These are phyloP conservation scores for Wickerhamiella sergipiensis DNA, from an alignment of 805 yeast species.

Conservation along the genomic window DNA sequence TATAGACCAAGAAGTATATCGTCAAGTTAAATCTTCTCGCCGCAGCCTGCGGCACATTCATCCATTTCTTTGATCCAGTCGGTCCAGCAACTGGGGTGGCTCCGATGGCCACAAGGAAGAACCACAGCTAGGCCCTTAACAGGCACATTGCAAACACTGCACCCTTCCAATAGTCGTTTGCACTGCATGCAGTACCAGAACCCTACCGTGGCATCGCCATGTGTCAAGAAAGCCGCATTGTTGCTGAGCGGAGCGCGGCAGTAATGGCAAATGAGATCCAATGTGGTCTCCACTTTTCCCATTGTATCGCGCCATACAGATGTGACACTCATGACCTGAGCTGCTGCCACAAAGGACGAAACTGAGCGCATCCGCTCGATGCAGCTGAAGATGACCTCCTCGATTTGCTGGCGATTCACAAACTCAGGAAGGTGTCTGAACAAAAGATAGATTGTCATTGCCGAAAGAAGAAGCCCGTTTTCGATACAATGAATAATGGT, in stretches of 20 bases:
- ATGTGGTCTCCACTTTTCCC: slow-evolving; percentile 23
- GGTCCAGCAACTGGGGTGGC: slow-evolving; percentile 68
- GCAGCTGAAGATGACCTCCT: slow-evolving; percentile 12
- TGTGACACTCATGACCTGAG: slow-evolving; percentile 30
- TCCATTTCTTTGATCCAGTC: slow-evolving; percentile 60
- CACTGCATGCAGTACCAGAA: slow-evolving; percentile 81
- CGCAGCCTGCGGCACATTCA: slow-evolving; percentile 76
- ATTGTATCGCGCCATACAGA: slow-evolving; percentile 3
- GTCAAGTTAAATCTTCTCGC: slow-evolving; percentile 17
- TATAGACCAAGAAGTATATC: no score
- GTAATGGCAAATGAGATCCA: slow-evolving; percentile 34
- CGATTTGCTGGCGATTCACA: slow-evolving; percentile 3
- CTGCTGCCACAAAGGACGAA: slow-evolving; percentile 37
- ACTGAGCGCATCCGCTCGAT: slow-evolving; percentile 8
- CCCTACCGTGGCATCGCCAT: slow-evolving; percentile 35
- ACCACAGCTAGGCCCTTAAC: slow-evolving; percentile 52
- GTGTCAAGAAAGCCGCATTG: slow-evolving; percentile 17
- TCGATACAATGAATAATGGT: slow-evolving; percentile 4
- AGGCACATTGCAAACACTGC: slow-evolving; percentile 67
- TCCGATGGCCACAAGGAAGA: slow-evolving; percentile 72
- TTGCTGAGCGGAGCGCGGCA: slow-evolving; percentile 24
- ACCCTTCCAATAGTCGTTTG: slow-evolving; percentile 43
- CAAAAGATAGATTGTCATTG: slow-evolving; percentile 12
- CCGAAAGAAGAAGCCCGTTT: slow-evolving; percentile 9
- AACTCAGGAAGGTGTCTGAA: slow-evolving; percentile 11